Base-by-base conservation (phyloP, 805 yeast genomes). In the Candida maesae region DNA sequence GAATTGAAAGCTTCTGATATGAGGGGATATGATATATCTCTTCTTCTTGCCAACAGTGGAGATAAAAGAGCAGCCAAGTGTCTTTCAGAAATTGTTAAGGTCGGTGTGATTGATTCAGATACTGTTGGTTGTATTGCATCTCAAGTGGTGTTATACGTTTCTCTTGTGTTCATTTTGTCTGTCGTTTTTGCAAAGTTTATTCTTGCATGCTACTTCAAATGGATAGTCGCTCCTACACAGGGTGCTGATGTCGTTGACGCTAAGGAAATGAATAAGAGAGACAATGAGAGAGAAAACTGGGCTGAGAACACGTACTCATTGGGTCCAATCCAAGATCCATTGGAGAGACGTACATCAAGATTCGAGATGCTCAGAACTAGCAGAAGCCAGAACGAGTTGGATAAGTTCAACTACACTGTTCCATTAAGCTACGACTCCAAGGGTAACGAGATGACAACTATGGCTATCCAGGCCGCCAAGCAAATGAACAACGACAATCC, bases 41-140 rank as follows among this genome's bases (percentile, higher is more conserved):
- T 83, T 36, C 72, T 87, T 16, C 70, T 87, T 43, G 68, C 81
- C 40, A 75, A 85, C 27, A 76, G 79, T 24, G 70, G 79, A 25
- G 77, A 74, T n/a, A 76, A 90, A 43, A 72, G 75, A 55, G 77
- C 79, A 5, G 95, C 93, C 6, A 76, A 80, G 53, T 93, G 99
- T 62, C 67, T 93, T 41, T 68, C 82, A 10, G 98, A 93, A 62
- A 84, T 88, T 39, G 70, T 85, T 38, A 87, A 84, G 63, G 95
- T 91, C 13, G 99, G 99, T 17, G 80, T 78, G 36, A 77, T 93
- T 31, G 98, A 93, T 58, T 78, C 90, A 2, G 86, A 85, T 28
- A 80, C 95, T 6, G 79, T 93, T 55, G 99, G 99, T 6, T 93
- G 99, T 66, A 80, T 93, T 56, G 95, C 96, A 0, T 88, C 97